Conservation (phyloP, 2,329 filamentous ascomycete genomes). For the Fusarium temperatum region DNA sequence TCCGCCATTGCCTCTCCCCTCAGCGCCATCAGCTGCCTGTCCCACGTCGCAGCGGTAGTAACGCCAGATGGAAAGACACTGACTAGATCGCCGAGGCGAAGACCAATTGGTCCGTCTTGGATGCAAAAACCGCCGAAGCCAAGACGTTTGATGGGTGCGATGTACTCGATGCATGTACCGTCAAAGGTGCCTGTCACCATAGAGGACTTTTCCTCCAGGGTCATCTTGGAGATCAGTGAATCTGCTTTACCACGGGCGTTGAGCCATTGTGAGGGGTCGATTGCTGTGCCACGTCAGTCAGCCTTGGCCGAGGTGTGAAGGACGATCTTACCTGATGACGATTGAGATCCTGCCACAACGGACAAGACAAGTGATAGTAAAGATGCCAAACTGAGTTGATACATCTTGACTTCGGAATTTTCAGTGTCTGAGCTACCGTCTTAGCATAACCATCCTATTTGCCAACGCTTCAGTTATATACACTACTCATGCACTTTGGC, state of each 20-base stretch:
- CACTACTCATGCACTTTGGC: neutral
- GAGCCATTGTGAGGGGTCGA: neutral
- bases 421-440: neutral
- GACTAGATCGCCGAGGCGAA: slow-evolving; percentile 51
- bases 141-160: slow-evolving; percentile 51
- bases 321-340: neutral
- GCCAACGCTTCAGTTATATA: neutral
- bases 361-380: neutral
- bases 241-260: neutral
- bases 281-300: neutral
- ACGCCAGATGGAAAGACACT: slow-evolving; percentile 64
- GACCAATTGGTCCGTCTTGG: slow-evolving; percentile 46
- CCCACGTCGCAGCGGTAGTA: slow-evolving; percentile 71
- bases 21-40: slow-evolving; percentile 72
- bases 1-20: slow-evolving; percentile 61
- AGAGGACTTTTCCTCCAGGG: slow-evolving; percentile 43
- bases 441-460: neutral
- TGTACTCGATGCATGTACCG: slow-evolving; percentile 46
- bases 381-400: neutral
- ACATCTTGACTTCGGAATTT: neutral
- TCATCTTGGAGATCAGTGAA: slow-evolving; percentile 35
- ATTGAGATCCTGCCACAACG: neutral
- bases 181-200: slow-evolving; percentile 48
- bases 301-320: fast-evolving
- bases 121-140: slow-evolving; percentile 55